Base-by-base conservation (phyloP, 176 grass and related monocot species). In the Panicum miliaceum region DNA sequence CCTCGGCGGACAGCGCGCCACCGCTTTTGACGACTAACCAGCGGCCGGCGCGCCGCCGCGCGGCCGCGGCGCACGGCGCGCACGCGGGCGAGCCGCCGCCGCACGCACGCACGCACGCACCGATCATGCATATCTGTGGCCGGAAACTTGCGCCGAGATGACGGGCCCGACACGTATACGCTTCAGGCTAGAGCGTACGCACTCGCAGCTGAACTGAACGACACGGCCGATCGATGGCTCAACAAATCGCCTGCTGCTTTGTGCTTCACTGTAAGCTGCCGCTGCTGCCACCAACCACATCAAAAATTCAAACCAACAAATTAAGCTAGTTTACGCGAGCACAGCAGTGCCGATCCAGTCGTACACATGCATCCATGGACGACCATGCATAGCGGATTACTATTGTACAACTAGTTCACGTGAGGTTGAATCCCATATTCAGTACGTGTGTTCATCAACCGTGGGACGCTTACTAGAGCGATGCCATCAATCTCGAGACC, bases 231-330 rank as follows among this genome's bases (percentile, higher is more conserved):
- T 32, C 27, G 10, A n/a, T 38, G 5, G 62, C 12, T 3, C 35
- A 18, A 2, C 48, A 35, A 47, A 26, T 37, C 16, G 53, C 53
- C 53, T n/a, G 48, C 46, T 14, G 23, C 25, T 35, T 16, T 50
- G 45, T 64, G 76, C 61, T 51, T 80, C 77, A 25, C 77, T 67
- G n/a, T n/a, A n/a, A n/a, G n/a, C n/a, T n/a, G n/a, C n/a, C n/a
- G n/a, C n/a, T n/a, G n/a, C n/a, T n/a, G n/a, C n/a, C n/a, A n/a
- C n/a, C n/a, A n/a, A n/a, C n/a, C n/a, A n/a, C n/a, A n/a, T n/a
- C n/a, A n/a, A n/a, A n/a, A n/a, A n/a, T n/a, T n/a, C n/a, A n/a
- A n/a, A n/a, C n/a, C n/a, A n/a, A n/a, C n/a, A n/a, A n/a, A n/a
- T 40, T 6, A 40, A 40, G 6, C 8, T 8, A 52, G 50, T 52